Percentiles rank a stretch among this genome's conserved stretches.
Conservation (phyloP, 345 rosid species). For the Syzygium jambos region DNA sequence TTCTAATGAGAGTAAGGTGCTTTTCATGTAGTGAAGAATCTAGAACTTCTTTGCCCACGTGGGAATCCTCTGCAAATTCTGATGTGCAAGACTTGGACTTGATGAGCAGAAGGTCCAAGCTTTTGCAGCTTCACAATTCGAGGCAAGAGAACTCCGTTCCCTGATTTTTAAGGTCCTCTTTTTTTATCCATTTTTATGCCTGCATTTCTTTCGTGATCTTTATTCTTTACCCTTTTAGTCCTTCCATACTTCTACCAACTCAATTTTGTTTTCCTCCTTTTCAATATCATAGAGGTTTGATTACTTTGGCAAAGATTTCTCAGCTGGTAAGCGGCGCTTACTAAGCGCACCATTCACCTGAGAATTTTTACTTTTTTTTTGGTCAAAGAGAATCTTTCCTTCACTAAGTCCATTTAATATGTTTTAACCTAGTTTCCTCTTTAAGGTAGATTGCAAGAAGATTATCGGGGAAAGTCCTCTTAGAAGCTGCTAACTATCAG, state of each 20-base stretch:
- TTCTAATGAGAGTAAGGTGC: not conserved
- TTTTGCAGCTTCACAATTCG: conserved; percentile 48
- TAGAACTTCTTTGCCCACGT: conserved; percentile 40
- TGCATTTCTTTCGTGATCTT: not conserved
- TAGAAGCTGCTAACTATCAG: conserved; percentile 80
- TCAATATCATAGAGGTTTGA: conserved; percentile 43
- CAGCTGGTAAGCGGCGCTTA: conserved; percentile 39
- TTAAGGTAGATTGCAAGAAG: conserved; percentile 47
- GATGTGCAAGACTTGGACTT: conserved; percentile 41
- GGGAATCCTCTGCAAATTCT: conserved; percentile 39
- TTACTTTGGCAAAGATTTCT: conserved; percentile 66
- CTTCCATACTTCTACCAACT: not conserved
- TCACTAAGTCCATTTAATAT: not conserved
- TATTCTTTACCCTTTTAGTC: not conserved
- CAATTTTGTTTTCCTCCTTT: conserved; percentile 5
- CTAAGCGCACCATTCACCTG: not conserved
- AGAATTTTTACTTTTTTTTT: not conserved
- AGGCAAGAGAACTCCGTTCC: conserved; percentile 51
- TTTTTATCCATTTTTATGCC: not conserved
- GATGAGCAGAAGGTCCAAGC: conserved; percentile 59
- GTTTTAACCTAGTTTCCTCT: conserved; percentile 3
- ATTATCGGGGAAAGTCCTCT: conserved; percentile 65
- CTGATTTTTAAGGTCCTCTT: conserved; percentile 60
- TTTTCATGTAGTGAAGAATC: conserved; percentile 54
- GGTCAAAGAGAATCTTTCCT: no score